Evolutionary conservation across 257 asterid species (phyloP).

Genomic region (Perilla frutescens): DNA sequence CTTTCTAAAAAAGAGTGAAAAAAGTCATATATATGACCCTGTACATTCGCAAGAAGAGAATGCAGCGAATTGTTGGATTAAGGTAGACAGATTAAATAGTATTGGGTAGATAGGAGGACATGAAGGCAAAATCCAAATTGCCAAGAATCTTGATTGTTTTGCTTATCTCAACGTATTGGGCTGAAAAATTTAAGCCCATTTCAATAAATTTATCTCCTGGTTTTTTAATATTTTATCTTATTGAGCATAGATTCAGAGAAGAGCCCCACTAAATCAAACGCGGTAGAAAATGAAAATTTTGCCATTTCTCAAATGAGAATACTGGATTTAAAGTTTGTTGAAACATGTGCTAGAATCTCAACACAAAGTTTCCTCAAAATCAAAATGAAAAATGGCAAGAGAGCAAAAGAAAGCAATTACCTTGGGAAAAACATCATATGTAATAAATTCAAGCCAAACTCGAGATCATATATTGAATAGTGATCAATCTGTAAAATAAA

Average conservation of each 20-base stretch:
- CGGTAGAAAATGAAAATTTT: no score
- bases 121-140: not conserved
- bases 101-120: not conserved
- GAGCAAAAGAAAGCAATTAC: not conserved
- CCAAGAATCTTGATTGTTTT: not conserved
- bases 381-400: not conserved
- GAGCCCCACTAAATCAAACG: not conserved
- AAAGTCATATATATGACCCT: no score
- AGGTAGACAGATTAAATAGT: not conserved
- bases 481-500: not conserved
- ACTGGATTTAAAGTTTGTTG: no score
- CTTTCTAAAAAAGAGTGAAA: no score
- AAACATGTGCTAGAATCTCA: not conserved
- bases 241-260: not conserved
- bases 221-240: not conserved
- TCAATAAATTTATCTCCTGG: not conserved
- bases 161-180: not conserved
- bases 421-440: not conserved
- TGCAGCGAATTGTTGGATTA: not conserved
- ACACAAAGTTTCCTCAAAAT: no score
- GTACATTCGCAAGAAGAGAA: no score
- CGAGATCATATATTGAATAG: slow-evolving; percentile 20
- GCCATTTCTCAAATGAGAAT: no score
- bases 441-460: not conserved
- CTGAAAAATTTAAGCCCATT: not conserved